Evolutionary conservation across 1,284 basidiomycete species (phyloP).

Genomic region (Gymnopus androsaceus): DNA sequence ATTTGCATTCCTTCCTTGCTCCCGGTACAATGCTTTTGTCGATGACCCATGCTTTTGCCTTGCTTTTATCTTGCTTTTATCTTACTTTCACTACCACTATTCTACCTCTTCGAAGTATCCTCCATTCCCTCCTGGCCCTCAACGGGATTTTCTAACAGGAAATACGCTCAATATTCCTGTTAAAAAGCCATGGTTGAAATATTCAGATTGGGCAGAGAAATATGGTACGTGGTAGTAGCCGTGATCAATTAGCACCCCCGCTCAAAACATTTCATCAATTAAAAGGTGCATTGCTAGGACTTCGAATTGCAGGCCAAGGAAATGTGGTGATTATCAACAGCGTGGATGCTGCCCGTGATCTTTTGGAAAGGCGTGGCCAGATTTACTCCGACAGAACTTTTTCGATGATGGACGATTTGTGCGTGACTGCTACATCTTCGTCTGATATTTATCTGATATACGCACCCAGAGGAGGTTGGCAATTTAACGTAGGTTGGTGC

Average conservation of each 20-base stretch:
- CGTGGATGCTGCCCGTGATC: constrained; percentile 1
- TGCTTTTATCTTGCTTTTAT: no score
- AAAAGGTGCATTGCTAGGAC: neutral
- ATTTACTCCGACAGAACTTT: constrained; percentile 5
- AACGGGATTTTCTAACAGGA: neutral
- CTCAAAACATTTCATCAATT: neutral
- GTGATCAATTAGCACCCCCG: neutral
- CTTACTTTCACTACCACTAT: neutral
- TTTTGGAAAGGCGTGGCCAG: constrained; percentile 1
- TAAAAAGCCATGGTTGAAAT: neutral
- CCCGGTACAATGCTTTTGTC: no score
- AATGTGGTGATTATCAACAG: constrained; percentile 5
- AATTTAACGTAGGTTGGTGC: neutral
- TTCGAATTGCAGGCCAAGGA: constrained; percentile 8
- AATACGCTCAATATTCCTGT: neutral
- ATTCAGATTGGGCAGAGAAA: neutral
- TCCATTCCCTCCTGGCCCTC: constrained; percentile 1
- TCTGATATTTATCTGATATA: no score
- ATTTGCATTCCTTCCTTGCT: no score
- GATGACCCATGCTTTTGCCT: no score
- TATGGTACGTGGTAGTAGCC: neutral
- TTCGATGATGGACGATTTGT: constrained; percentile 8
- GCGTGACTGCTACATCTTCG: neutral
- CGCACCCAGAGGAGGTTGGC: neutral
- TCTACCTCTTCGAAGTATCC: neutral